phyloP scores from a whole-genome alignment of 2,329 filamentous ascomycete genomes.

The Pestalotiopsis sp. region DNA sequence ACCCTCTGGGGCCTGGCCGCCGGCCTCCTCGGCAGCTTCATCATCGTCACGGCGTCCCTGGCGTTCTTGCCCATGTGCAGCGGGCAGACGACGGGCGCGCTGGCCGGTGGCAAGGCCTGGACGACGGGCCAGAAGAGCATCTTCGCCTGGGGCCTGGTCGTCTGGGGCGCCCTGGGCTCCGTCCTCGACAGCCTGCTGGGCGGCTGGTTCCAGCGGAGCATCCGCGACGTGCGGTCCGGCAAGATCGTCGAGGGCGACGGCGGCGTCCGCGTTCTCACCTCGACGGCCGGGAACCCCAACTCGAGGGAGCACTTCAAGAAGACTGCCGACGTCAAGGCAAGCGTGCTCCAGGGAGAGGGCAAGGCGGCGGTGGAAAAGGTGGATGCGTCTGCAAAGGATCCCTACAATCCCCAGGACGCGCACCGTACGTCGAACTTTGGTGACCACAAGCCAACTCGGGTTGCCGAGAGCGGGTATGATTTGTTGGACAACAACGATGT shows the following conservation, averaged over 20 bases:
- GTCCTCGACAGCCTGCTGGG: slow-evolving; percentile 87
- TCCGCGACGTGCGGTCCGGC: slow-evolving; percentile 78
- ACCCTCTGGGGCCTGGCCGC: slow-evolving; percentile 72
- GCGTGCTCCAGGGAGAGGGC: slow-evolving; percentile 43
- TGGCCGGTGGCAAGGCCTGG: slow-evolving; percentile 51
- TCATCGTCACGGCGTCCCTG: slow-evolving; percentile 66
- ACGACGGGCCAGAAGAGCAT: slow-evolving; percentile 42
- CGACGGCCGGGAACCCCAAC: slow-evolving; percentile 27
- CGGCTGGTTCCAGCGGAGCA: slow-evolving; percentile 80
- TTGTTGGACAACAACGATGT: slow-evolving; percentile 93
- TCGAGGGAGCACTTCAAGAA: slow-evolving; percentile 30
- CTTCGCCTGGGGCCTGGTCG: slow-evolving; percentile 59
- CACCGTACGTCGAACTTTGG: slow-evolving; percentile 54
- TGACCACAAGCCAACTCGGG: slow-evolving; percentile 58
- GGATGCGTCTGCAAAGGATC: slow-evolving; percentile 34
- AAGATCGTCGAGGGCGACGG: slow-evolving; percentile 89
- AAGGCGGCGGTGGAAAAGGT: slow-evolving; percentile 40
- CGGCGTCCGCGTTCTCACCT: slow-evolving; percentile 59
- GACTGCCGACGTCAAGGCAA: slow-evolving; percentile 40
- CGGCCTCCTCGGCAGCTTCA: slow-evolving; percentile 71
- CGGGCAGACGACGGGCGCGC: slow-evolving; percentile 34
- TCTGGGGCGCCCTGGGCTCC: slow-evolving; percentile 78
- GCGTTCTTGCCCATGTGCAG: slow-evolving; percentile 70
- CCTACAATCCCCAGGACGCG: slow-evolving; percentile 51
- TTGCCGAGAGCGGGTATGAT: slow-evolving; percentile 67